phyloP scores from a whole-genome alignment of 2,329 filamentous ascomycete species.

The Fusarium illudens region DNA sequence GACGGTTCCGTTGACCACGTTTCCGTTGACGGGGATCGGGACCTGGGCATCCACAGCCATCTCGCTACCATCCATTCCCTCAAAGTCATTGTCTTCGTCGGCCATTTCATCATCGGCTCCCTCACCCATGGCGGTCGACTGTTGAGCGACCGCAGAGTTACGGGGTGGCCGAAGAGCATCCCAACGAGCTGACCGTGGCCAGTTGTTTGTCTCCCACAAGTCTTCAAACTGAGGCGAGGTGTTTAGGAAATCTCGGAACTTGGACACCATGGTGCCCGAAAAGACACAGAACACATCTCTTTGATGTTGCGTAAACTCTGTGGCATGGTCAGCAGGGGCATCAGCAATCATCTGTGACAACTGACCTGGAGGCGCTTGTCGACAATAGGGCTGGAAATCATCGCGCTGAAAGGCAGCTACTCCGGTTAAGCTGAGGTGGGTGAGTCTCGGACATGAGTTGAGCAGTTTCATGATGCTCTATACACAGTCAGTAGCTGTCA shows the following conservation, averaged over 20 bases:
- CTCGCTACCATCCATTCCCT: conserved; percentile 51
- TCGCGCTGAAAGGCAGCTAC: conserved; percentile 89
- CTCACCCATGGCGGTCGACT: conserved; percentile 36
- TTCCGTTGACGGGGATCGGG: conserved; percentile 38
- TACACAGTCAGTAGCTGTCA: conserved; percentile 22
- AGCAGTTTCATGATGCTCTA: conserved; percentile 90
- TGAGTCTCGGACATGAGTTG: conserved; percentile 90
- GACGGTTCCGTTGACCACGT: conserved; percentile 15
- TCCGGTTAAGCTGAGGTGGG: conserved; percentile 92
- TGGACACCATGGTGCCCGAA: conserved; percentile 82
- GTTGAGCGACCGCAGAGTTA: conserved; percentile 8
- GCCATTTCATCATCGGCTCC: conserved; percentile 54
- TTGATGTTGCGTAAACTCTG: conserved; percentile 95
- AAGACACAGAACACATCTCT: conserved; percentile 97
- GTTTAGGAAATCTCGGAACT: conserved; percentile 82
- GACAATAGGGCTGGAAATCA: conserved; percentile 85
- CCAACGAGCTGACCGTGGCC: conserved; percentile 15
- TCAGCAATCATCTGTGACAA: background rate
- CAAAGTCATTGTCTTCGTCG: conserved; percentile 57
- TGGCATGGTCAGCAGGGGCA: conserved; percentile 36
- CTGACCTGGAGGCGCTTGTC: conserved; percentile 79
- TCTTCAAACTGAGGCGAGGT: conserved; percentile 57
- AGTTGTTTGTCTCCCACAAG: conserved; percentile 47
- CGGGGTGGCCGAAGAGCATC: conserved; percentile 13
- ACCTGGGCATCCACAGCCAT: conserved; percentile 49